phyloP scores from a whole-genome alignment of 768 basidiomycete genomes.

The Albatrellus ellisii region DNA sequence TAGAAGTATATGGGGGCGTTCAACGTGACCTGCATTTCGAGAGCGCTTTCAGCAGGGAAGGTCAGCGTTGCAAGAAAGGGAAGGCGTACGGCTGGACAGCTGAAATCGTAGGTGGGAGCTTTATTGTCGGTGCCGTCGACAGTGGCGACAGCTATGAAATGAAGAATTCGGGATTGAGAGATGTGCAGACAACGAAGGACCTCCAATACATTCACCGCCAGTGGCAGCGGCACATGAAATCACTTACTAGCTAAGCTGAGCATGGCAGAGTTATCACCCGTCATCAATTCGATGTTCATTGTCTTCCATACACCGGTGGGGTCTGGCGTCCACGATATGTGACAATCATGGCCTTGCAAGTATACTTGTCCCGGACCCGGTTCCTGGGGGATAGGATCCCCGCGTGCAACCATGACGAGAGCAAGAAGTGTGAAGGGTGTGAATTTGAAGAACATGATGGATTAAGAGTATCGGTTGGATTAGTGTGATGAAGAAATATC shows the following conservation, averaged over 20 bases:
- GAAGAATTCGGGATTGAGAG: background rate
- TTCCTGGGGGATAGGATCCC: conserved; percentile 42
- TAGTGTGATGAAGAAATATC: too few species aligned
- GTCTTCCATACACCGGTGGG: conserved; percentile 47
- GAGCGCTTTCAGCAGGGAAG: background rate
- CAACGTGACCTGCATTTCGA: conserved; percentile 35
- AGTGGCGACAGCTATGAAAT: conserved; percentile 41
- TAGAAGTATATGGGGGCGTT: conserved; percentile 71
- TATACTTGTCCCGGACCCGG: conserved; percentile 49
- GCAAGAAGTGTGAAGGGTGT: too few species aligned
- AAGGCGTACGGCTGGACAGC: conserved; percentile 53
- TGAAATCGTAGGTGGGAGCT: conserved; percentile 33
- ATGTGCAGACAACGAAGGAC: background rate
- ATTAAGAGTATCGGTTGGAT: too few species aligned
- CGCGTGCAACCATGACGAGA: conserved; percentile 23
- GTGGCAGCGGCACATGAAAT: background rate
- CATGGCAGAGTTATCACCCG: conserved; percentile 63
- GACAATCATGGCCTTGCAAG: conserved; percentile 43
- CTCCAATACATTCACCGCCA: background rate
- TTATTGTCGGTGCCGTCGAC: conserved; percentile 44
- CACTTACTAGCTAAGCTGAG: conserved; percentile 48
- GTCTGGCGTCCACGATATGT: conserved; percentile 48
- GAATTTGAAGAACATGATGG: too few species aligned
- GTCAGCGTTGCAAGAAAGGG: background rate
- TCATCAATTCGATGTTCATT: conserved; percentile 73